A percentile compares a stretch with the other conserved stretches of the same genome.
phyloP scores from a whole-genome alignment of 164 flowering plant species.

The Vitis rotundifolia region DNA sequence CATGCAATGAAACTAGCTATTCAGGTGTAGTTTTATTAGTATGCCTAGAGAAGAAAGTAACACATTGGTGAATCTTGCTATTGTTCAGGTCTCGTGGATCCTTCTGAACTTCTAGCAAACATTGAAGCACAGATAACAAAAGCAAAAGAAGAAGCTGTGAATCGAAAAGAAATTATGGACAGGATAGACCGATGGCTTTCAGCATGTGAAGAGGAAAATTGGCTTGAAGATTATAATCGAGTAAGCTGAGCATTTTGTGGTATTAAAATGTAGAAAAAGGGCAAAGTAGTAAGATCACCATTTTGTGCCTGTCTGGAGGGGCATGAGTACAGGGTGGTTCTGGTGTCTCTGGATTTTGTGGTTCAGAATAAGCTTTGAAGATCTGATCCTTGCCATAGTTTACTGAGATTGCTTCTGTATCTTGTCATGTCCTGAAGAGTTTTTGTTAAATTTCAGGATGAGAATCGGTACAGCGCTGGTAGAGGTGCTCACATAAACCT shows the following conservation, averaged over 20 bases:
- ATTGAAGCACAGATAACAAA: slow-evolving; percentile 75
- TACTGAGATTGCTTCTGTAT: background rate
- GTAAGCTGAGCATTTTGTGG: slow-evolving; percentile 34
- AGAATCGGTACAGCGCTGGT: slow-evolving; percentile 78
- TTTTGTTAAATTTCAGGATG: slow-evolving; percentile 54
- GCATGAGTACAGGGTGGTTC: too few relatives aligned
- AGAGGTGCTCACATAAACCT: slow-evolving; percentile 86
- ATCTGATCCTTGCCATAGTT: background rate
- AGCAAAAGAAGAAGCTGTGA: slow-evolving; percentile 68
- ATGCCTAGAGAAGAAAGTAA: background rate
- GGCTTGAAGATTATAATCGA: slow-evolving; percentile 91
- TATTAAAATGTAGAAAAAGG: too few relatives aligned
- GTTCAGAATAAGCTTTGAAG: background rate
- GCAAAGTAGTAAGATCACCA: too few relatives aligned
- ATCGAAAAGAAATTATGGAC: slow-evolving; percentile 86
- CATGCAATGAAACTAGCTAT: too few relatives aligned
- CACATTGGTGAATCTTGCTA: background rate
- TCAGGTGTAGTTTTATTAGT: too few relatives aligned
- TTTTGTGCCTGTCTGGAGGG: too few relatives aligned
- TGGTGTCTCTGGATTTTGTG: too few relatives aligned
- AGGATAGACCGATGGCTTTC: slow-evolving; percentile 85
- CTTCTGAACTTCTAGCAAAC: slow-evolving; percentile 81
- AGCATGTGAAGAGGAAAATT: slow-evolving; percentile 88
- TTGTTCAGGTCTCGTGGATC: slow-evolving; percentile 77
- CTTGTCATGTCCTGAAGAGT: too few relatives aligned